Base-by-base conservation (phyloP, 305 asterid genomes). In the Ilex paraguariensis region DNA sequence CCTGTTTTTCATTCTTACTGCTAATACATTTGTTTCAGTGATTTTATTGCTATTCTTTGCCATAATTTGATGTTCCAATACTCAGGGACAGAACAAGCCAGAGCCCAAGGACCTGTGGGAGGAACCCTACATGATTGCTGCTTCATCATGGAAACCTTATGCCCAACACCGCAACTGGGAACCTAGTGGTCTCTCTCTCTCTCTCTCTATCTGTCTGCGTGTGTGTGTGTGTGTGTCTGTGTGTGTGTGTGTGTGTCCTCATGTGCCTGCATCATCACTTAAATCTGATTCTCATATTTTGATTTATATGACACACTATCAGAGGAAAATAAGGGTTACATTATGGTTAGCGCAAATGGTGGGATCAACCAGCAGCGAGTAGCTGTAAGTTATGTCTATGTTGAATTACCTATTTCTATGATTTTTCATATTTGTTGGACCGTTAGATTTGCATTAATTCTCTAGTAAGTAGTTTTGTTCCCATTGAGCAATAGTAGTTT, bases 321-420 rank as follows among this genome's bases (percentile, higher is more conserved):
- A 93, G 95, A 80, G 71, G 96, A 95, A 61, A 72, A 56, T 52
- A 82, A 62, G 79, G 99, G 99, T 68, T 90, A 77, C 75, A 72
- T 93, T 66, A 80, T 90, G 90, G 83, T 90, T 73, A 87, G 90
- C 60, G 99, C 97, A 68, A 93, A 93, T 81, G 99, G 99, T 60
- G 99, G 99, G 61, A 86, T 90, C 77, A 93, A 93, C 82, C 99
- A 93, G 82, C 99, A 93, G 77, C 82, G 99, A 75, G 99, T 93
- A 71, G 99, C 99, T 71, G 97, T 93, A 84, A 84, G 97, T 83
- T 65, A 36, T 62, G 61, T 72, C 68, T 56, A 56, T 65, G 33
- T 56, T 64, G 21, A 44, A 63, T 59, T 62, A 67, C 68, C 52
- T 61, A 68, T 56, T 49, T 66, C n/a, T 54, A 54, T 11, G 11